Conservation (phyloP, 2,329 filamentous ascomycete species). For the Colletotrichum godetiae region DNA sequence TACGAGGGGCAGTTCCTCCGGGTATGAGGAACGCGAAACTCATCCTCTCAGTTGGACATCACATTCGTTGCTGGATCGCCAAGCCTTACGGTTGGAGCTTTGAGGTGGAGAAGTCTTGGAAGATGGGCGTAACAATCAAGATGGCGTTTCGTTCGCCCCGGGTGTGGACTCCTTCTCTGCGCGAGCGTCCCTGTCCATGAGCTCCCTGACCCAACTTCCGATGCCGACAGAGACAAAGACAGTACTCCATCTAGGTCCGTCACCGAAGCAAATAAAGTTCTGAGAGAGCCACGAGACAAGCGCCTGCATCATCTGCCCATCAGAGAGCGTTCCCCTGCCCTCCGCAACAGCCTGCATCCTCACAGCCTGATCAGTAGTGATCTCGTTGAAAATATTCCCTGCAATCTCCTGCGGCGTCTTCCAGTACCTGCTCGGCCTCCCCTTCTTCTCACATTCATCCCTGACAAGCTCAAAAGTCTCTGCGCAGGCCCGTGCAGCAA, state of each 20-base stretch:
- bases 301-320: not conserved
- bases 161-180: not conserved
- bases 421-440: slow-evolving; percentile 23
- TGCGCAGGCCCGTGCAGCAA: slow-evolving; percentile 5
- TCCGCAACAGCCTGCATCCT: slow-evolving; percentile 17
- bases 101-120: not conserved
- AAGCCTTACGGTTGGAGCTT: not conserved
- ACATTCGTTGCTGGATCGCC: not conserved
- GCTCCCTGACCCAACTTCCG: slow-evolving; percentile 21
- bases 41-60: not conserved
- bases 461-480: not conserved
- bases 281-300: slow-evolving; percentile 9
- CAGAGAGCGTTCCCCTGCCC: not conserved
- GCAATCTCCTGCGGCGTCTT: slow-evolving; percentile 26
- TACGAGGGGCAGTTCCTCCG: not conserved
- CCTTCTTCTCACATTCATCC: not conserved
- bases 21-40: not conserved
- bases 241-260: slow-evolving; percentile 29
- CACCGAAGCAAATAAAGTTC: slow-evolving; percentile 30
- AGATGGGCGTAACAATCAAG: not conserved
- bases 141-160: not conserved
- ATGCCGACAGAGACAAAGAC: slow-evolving; percentile 17
- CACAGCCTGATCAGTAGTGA: not conserved
- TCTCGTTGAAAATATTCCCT: not conserved
- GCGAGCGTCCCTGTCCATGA: not conserved